Percentiles rank a stretch among this genome's conserved stretches.
Conservation (phyloP, 1,284 basidiomycete species). For the Calocybe gambosa region DNA sequence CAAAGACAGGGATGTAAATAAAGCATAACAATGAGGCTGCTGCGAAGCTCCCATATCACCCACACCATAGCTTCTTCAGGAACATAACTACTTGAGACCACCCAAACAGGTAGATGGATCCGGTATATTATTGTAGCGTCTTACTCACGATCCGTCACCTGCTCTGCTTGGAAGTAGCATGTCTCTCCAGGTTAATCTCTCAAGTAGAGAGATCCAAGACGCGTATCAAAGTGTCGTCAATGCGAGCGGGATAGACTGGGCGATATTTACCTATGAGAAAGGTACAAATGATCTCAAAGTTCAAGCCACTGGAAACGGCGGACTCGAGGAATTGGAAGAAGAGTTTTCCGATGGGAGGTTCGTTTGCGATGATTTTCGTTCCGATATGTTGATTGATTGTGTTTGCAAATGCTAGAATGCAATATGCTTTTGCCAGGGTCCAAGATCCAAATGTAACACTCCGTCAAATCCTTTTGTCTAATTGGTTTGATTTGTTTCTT, state of each 20-base stretch:
- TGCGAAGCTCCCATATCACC: slow-evolving; percentile 7
- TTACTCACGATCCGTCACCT: not conserved
- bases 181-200: slow-evolving; percentile 74
- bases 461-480: slow-evolving; percentile 4
- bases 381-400: slow-evolving; percentile 7
- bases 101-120: not conserved
- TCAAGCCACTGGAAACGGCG: slow-evolving; percentile 77
- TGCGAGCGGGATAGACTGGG: slow-evolving; percentile 77
- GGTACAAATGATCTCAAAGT: slow-evolving; percentile 88
- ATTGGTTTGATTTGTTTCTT: slow-evolving; percentile 6
- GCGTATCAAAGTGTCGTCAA: slow-evolving; percentile 81
- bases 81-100: not conserved
- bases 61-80: not conserved
- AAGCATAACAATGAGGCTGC: slow-evolving; percentile 4
- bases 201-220: slow-evolving; percentile 63
- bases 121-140: not conserved
- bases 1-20: slow-evolving; percentile 12
- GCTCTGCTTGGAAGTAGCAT: slow-evolving; percentile 27
- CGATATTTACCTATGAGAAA: slow-evolving; percentile 81
- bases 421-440: slow-evolving; percentile 90
- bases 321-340: slow-evolving; percentile 87
- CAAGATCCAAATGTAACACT: slow-evolving; percentile 76
- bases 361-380: slow-evolving; percentile 17
- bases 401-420: slow-evolving; percentile 55
- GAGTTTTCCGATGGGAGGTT: slow-evolving; percentile 93